Base-by-base conservation (phyloP, 192 early-diverging fungal genomes). In the Linnemannia schmuckeri region DNA sequence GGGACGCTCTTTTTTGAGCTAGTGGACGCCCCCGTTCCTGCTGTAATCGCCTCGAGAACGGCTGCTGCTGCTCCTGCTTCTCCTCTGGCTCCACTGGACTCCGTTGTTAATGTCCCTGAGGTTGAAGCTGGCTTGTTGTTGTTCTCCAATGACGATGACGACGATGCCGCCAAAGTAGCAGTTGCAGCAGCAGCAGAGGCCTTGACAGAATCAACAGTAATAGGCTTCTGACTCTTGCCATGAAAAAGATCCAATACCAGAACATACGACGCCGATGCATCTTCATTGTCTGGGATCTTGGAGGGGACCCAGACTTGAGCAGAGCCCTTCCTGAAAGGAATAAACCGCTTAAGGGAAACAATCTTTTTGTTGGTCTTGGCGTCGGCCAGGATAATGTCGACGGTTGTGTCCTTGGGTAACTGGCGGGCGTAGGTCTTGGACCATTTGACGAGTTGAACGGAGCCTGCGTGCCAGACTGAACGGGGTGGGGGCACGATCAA, bases 401-500 rank as follows among this genome's bases (percentile, higher is more conserved):
- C 78, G 15, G 83, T 85, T 13, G 83, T 85, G 35, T 85, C 78
- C 30, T 76, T 80, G 47, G 83, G 78, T 9, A 85, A 54, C 27
- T 46, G 35, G 18, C 63, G 61, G 3, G 78, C 75, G 37, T 85
- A 85, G n/a, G 76, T 79, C 52, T 79, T 79, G 33, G 83, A 85
- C 83, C 83, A 85, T 33, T 75, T 61, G 42, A 85, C 83, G 15
- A 49, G 33, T 40, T 85, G 68, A 5, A 76, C 40, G 47, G 83
- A 76, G 30, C 83, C 83, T 47, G 83, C 78, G 3, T 85, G 83
- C 83, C 83, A 85, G 33, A 85, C 69, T 6, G 83, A 76, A 35
- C 76, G 74, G 10, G 83, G 55, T 38, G 76, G 70, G 3, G 83
- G 83, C 8, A 85, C 52, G 33, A 85, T 78, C 15, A 85, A 74